Base-by-base conservation (phyloP, 441 rosid genomes). In the Erodium moschatum region DNA sequence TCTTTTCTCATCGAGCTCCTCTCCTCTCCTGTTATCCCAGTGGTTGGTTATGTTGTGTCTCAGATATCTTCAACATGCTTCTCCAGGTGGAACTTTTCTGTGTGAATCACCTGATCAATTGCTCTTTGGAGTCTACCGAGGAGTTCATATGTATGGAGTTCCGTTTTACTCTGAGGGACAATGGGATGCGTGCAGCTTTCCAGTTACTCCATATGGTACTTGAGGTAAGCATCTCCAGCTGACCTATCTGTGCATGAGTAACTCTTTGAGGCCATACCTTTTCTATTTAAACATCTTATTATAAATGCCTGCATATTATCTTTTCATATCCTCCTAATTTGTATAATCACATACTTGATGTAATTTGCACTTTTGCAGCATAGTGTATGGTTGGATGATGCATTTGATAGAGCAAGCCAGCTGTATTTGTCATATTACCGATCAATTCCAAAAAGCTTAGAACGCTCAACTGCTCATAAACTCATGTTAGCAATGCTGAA, bases 141-240 rank as follows among this genome's bases (percentile, higher is more conserved):
- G 99, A 95, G 78, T 90, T 95, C 78, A 95, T 95, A 78, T 85
- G 96, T 63, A 95, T 95, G 99, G 99, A 95, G 80, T 92, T 92
- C 72, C 98, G 98, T 67, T 95, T 92, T 78, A 95, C 98, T 76
- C 78, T 92, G 24, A 88, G 98, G 76, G 99, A 95, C 79, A 87
- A 92, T 78, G 99, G 99, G 64, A 95, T 95, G 99, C 84, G 76
- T 65, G 99, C 98, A 67, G 98, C 98, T 77, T 95, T 95, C 83
- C 96, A 95, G 84, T 79, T 95, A 68, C 99, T 95, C 72, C 99
- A 95, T 77, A 95, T 95, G 98, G 99, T 95, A 77, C 98, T 95
- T 70, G 97, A 91, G 98, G 98, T 94, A 88, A 27, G 69, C 50
- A 54, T 19, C 48, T 69, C 27, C 27, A 24, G 16, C n/a, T 12